These are phyloP conservation scores for Coniochaeta ligniaria DNA, from an alignment of 2,329 filamentous ascomycete species.

Conservation along the genomic window DNA sequence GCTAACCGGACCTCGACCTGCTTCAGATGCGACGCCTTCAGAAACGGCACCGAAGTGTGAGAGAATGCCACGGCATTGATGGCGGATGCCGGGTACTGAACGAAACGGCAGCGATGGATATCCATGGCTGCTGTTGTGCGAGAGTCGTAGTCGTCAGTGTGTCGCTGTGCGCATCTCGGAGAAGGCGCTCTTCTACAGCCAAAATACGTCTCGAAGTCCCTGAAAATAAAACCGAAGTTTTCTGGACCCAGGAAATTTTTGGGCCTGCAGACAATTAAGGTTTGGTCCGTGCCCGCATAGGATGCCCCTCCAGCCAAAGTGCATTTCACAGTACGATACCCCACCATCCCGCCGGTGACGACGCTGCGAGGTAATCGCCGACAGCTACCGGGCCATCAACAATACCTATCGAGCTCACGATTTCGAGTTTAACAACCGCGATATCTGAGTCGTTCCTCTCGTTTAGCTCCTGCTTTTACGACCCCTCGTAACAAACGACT, in stretches of 20 bases:
- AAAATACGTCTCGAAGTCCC: constrained; percentile 1
- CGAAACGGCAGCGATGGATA: constrained; percentile 93
- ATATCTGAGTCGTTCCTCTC: neutral
- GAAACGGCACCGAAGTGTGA: constrained; percentile 48
- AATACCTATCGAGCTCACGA: neutral
- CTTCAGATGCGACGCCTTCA: constrained; percentile 38
- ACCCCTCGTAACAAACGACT: neutral
- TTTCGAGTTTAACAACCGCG: neutral
- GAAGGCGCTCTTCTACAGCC: neutral
- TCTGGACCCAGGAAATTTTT: constrained; percentile 16
- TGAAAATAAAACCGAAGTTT: constrained; percentile 4
- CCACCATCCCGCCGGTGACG: neutral
- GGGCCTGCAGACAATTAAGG: constrained; percentile 16
- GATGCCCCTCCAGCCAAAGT: neutral
- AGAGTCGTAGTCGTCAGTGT: neutral
- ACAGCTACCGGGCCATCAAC: neutral
- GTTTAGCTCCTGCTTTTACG: neutral
- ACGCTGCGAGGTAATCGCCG: neutral
- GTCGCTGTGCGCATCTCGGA: neutral
- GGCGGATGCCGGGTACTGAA: constrained; percentile 81
- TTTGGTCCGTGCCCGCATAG: constrained; percentile 18
- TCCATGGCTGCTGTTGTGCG: constrained; percentile 56
- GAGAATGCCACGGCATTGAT: constrained; percentile 96
- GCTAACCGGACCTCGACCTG: constrained; percentile 67
- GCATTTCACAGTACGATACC: neutral